A percentile compares a stretch with the other conserved stretches of the same genome.
Evolutionary conservation across 148 eudicot species (phyloP).

Genomic region (Euryodendron excelsum): DNA sequence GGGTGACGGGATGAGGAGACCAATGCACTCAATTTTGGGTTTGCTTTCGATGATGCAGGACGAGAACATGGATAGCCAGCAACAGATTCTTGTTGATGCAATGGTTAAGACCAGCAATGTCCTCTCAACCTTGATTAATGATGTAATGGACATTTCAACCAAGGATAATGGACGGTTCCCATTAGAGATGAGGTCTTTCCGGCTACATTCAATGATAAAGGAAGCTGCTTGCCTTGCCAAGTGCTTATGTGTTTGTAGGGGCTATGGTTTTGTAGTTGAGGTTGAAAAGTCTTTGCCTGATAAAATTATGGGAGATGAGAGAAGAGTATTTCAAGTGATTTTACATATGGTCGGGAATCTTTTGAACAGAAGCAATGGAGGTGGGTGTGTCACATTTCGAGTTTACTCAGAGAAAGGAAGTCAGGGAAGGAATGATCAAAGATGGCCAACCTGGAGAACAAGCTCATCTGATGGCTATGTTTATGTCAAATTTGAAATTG

Average conservation of each 20-base stretch:
- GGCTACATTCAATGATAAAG: slow-evolving; percentile 49
- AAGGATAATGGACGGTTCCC: slow-evolving; percentile 65
- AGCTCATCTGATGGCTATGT: slow-evolving; percentile 59
- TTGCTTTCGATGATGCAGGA: slow-evolving; percentile 69
- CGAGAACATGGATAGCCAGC: slow-evolving; percentile 43
- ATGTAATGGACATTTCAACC: slow-evolving; percentile 69
- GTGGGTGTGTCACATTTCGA: slow-evolving; percentile 49
- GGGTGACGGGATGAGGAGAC: too few relatives aligned
- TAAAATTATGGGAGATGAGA: slow-evolving; percentile 74
- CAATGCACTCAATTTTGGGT: too few relatives aligned
- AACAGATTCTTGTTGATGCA: slow-evolving; percentile 53
- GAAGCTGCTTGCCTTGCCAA: slow-evolving; percentile 79
- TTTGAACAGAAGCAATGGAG: slow-evolving; percentile 45
- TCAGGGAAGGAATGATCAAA: slow-evolving; percentile 50
- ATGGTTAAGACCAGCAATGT: slow-evolving; percentile 76
- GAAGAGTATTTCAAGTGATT: slow-evolving; percentile 80
- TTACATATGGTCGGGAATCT: slow-evolving; percentile 83
- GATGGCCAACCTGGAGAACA: slow-evolving; percentile 63
- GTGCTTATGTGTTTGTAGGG: slow-evolving; percentile 56
- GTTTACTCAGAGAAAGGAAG: slow-evolving; percentile 48
- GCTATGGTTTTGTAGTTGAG: slow-evolving; percentile 47
- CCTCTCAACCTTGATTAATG: slow-evolving; percentile 63
- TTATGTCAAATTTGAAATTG: slow-evolving; percentile 61
- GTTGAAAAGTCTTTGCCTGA: slow-evolving; percentile 65
- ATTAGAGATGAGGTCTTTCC: slow-evolving; percentile 51